Percentiles rank a stretch among this genome's conserved stretches.
Evolutionary conservation across 1,284 basidiomycete genomes (phyloP).

Genomic region (Sanguinoderma infundibulare): DNA sequence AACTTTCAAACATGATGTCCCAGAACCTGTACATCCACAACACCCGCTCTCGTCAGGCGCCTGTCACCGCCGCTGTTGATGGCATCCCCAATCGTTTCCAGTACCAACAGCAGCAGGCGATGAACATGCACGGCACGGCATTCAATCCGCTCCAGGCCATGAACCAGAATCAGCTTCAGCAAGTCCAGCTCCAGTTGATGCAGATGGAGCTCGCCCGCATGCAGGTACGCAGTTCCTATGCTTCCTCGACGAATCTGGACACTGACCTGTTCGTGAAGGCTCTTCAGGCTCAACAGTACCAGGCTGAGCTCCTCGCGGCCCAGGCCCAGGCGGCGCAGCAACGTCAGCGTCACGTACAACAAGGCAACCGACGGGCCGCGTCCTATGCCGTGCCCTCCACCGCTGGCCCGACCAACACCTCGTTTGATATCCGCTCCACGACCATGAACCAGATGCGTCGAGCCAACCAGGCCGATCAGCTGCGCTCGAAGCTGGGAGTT

Average conservation of each 20-base stretch:
- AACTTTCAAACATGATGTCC: constrained; percentile 57
- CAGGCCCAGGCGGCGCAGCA: constrained; percentile 29
- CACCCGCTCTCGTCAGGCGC: constrained; percentile 47
- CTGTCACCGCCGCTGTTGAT: constrained; percentile 75
- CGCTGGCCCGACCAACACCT: constrained; percentile 64
- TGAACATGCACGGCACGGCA: constrained; percentile 45
- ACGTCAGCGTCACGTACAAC: constrained; percentile 43
- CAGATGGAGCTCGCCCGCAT: constrained; percentile 80
- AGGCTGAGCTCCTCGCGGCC: constrained; percentile 53
- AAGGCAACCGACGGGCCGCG: constrained; percentile 47
- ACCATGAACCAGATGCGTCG: constrained; percentile 63
- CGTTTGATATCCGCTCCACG: constrained; percentile 64
- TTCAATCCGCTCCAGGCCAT: constrained; percentile 50
- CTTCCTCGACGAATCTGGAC: neutral
- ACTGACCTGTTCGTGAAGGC: constrained; percentile 36
- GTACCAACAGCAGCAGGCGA: constrained; percentile 53
- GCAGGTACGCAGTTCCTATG: constrained; percentile 51
- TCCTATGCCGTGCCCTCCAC: constrained; percentile 65
- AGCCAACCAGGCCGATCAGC: constrained; percentile 65
- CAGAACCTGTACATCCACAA: constrained; percentile 45
- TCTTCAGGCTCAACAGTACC: constrained; percentile 64
- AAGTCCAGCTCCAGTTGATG: constrained; percentile 80
- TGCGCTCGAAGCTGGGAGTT: constrained; percentile 60
- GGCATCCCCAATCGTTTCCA: constrained; percentile 64
- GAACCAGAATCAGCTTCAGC: constrained; percentile 52